phyloP scores from a whole-genome alignment of 305 asterid species.

The Solanum chacoense region DNA sequence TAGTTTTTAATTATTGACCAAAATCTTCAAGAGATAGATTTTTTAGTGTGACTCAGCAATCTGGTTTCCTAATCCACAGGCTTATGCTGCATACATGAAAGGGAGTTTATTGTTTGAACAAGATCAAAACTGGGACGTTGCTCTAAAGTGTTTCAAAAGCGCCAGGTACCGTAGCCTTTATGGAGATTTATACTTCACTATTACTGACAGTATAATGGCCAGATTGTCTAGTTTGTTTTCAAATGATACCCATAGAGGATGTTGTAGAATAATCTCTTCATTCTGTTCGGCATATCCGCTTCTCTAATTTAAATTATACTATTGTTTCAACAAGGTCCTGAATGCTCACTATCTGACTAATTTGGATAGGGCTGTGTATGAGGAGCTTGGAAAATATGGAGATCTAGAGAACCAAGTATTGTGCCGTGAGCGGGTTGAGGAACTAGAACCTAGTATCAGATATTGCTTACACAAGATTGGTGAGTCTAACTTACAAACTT shows the following conservation, averaged over 20 bases:
- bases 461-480: conserved; percentile 91
- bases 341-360: neutral
- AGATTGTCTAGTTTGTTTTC: neutral
- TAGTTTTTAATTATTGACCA: neutral
- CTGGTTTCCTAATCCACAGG: conserved; percentile 36
- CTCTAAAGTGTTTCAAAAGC: conserved; percentile 77
- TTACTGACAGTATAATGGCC: neutral
- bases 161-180: conserved; percentile 45
- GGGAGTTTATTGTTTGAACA: conserved; percentile 85
- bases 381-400: conserved; percentile 95
- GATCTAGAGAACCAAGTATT: conserved; percentile 83
- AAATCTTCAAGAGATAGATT: neutral
- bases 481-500: conserved; percentile 72
- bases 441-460: conserved; percentile 80
- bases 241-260: neutral
- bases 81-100: conserved; percentile 91
- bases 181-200: neutral
- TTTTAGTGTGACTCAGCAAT: neutral
- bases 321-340: neutral
- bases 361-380: conserved; percentile 80
- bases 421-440: conserved; percentile 93
- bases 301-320: neutral
- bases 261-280: neutral
- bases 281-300: neutral
- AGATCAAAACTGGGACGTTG: conserved; percentile 89